These are phyloP conservation scores for Lycium ferocissimum DNA, from an alignment of 257 asterid species.

Conservation along the genomic window DNA sequence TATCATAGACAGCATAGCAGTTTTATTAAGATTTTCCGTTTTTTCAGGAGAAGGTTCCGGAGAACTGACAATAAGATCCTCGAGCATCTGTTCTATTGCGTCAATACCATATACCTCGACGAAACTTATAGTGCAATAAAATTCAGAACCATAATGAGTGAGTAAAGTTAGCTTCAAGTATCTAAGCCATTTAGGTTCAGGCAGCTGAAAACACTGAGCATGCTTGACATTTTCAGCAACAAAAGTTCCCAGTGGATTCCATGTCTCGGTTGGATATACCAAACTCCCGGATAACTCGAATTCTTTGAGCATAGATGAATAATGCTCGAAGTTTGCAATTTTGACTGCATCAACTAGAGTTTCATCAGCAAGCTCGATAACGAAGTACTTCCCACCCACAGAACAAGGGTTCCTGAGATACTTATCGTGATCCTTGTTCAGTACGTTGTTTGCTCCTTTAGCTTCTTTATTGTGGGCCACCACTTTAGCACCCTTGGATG, in stretches of 20 bases:
- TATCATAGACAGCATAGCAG: slow-evolving; percentile 46
- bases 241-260: slow-evolving; percentile 74
- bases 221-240: slow-evolving; percentile 89
- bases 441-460: slow-evolving; percentile 79
- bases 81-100: slow-evolving; percentile 95
- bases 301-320: slow-evolving; percentile 86
- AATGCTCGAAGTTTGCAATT: slow-evolving; percentile 91
- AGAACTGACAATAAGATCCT: slow-evolving; percentile 80
- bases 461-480: slow-evolving; percentile 90
- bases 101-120: slow-evolving; percentile 97
- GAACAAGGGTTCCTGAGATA: slow-evolving; percentile 94
- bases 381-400: slow-evolving; percentile 65
- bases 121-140: slow-evolving; percentile 85
- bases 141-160: slow-evolving; percentile 92
- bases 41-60: slow-evolving; percentile 53
- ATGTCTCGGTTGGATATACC: slow-evolving; percentile 75
- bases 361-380: slow-evolving; percentile 88
- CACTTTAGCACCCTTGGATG: slow-evolving; percentile 93
- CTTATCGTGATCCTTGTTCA: slow-evolving; percentile 86
- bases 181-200: slow-evolving; percentile 90
- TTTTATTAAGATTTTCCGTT: slow-evolving; percentile 51
- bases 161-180: slow-evolving; percentile 77
- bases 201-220: slow-evolving; percentile 77
- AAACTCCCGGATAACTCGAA: slow-evolving; percentile 83
- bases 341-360: slow-evolving; percentile 84